Conservation (phyloP, 345 rosid species). For the Ceriops zippeliana region DNA sequence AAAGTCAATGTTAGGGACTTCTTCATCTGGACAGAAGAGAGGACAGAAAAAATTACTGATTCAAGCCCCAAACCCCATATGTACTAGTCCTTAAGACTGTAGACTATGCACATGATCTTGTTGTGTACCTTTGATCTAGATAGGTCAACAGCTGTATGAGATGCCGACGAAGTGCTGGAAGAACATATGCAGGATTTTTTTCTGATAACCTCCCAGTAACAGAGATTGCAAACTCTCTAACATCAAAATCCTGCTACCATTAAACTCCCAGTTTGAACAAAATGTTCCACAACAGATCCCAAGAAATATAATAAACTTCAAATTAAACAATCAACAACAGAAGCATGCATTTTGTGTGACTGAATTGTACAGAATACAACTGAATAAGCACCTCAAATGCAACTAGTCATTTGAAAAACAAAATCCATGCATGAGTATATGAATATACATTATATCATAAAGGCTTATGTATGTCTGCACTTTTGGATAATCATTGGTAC, state of each 20-base stretch:
- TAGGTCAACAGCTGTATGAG: constrained; percentile 94
- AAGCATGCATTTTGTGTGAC: not conserved
- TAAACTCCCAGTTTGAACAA: constrained; percentile 17
- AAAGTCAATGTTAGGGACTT: constrained; percentile 32
- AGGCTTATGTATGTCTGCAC: too few species aligned
- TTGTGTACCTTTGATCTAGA: constrained; percentile 78
- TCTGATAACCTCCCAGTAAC: constrained; percentile 93
- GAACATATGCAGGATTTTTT: constrained; percentile 98
- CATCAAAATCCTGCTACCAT: constrained; percentile 78
- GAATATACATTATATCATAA: not conserved
- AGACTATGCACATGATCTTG: not conserved
- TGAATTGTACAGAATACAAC: not conserved
- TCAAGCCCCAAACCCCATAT: constrained; percentile 1
- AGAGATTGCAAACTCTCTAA: constrained; percentile 91
- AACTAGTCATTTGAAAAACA: not conserved
- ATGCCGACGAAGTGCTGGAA: constrained; percentile 99
- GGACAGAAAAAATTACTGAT: not conserved
- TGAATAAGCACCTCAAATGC: constrained; percentile 1
- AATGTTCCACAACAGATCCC: not conserved
- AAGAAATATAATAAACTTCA: not conserved
- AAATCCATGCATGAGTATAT: not conserved
- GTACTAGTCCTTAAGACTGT: not conserved
- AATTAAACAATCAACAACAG: not conserved
- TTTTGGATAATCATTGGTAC: too few species aligned
- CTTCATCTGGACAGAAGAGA: constrained; percentile 1